Base-by-base conservation (phyloP, 495 filamentous ascomycete species). In the Aspergillus olivimuriae region DNA sequence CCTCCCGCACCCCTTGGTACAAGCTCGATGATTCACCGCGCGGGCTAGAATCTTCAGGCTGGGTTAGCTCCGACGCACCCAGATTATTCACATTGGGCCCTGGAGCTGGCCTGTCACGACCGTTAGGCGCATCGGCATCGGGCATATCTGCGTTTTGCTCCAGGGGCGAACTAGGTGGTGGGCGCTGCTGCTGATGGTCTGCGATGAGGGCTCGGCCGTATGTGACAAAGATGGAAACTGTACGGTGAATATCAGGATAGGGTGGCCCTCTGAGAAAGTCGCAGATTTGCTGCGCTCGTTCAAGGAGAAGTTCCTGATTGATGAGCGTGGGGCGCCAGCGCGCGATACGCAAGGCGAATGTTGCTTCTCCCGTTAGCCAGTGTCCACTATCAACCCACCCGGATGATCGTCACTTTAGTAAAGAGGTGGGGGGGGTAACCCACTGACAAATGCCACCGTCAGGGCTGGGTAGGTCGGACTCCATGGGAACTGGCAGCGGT, bases 401-500 rank as follows among this genome's bases (percentile, higher is more conserved):
- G 11, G 23, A 23, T 4, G 19, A 12, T 30, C 31, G 19, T 31
- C 16, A 3, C 23, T 1, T 39, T 9, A 19, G 14, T 3, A 16
- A n/a, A 33, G 15, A 11, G 18, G 20, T 19, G 12, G 5, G 5
- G 16, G 15, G 22, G 4, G 15, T 12, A 18, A 67, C 66, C 62
- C 53, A 70, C 66, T 65, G 33, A 70, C 62, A 50, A 70, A 70
- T 1, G 66, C 64, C 22, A 70, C 60, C 1, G 64, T 70, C 24
- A 70, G 39, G 17, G 62, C 61, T 16, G 66, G 63, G 30, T 70
- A 70, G 3, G 66, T 70, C 20, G 66, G 66, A 1, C 63, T 57
- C 66, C 66, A 70, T 14, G 58, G 45, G 20, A 68, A 30, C 28
- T 70, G 66, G 28, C 61, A 70, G 5, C 61, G 52, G 40, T 70